These are phyloP conservation scores for Candida dubliniensis DNA, from an alignment of 1,139 yeast genomes.

Conservation along the genomic window DNA sequence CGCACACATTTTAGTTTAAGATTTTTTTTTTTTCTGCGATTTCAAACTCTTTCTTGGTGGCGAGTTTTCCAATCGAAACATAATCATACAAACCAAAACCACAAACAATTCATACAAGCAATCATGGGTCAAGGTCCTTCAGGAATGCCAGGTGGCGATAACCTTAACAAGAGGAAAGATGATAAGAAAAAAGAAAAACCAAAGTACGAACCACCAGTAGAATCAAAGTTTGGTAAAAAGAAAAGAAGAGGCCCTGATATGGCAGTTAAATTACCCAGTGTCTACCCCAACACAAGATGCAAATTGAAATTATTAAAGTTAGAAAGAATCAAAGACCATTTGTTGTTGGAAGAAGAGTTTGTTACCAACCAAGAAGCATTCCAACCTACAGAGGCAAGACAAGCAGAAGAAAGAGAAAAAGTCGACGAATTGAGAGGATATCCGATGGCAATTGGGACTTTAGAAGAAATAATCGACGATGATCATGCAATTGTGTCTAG, in stretches of 20 bases:
- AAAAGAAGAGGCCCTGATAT: conserved; percentile 93
- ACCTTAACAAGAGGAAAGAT: conserved; percentile 64
- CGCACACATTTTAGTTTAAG: not conserved
- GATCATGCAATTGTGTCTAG: conserved; percentile 98
- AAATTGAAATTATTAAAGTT: conserved; percentile 84
- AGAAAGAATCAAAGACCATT: conserved; percentile 95
- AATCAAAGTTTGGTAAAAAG: conserved; percentile 87
- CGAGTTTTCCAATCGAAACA: conserved; percentile 7
- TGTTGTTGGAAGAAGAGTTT: conserved; percentile 92
- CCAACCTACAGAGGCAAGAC: conserved; percentile 96
- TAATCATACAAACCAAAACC: not conserved
- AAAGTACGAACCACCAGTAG: conserved; percentile 97
- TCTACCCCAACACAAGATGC: conserved; percentile 91
- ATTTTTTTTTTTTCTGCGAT: not conserved
- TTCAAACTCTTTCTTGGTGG: conserved; percentile 8
- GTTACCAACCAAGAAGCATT: conserved; percentile 92
- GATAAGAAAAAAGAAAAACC: conserved; percentile 84
- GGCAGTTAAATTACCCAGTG: conserved; percentile 81
- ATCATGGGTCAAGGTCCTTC: conserved; percentile 78
- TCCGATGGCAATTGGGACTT: conserved; percentile 95
- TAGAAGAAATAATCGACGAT: conserved; percentile 96
- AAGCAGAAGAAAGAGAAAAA: conserved; percentile 92
- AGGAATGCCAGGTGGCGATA: conserved; percentile 63
- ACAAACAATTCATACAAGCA: not conserved
- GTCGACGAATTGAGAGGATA: conserved; percentile 95